Base-by-base conservation (phyloP, 352 stramenopile species). In the Blastocystis sp. region DNA sequence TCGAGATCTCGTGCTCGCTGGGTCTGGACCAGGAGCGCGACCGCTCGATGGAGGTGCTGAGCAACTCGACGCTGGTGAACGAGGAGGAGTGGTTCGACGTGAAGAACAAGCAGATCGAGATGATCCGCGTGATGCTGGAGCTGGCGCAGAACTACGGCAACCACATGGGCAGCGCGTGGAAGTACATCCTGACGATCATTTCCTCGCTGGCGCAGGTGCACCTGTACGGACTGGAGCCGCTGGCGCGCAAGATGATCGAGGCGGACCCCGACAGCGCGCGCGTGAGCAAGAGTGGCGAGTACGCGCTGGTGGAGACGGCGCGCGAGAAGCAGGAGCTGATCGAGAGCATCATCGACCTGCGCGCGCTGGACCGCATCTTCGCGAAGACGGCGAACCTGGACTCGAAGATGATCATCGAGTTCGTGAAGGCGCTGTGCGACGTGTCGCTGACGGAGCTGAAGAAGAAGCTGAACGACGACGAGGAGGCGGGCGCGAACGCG, bases 111-210 rank as follows among this genome's bases (percentile, higher is more conserved):
- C 97, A 99, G 92, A 97, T 99, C 80, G 95, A 98, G 70, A 97
- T 96, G 55, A 97, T 99, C 91, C 95, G 97, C 80, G 96, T 97
- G 62, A 92, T 99, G 2, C 94, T 99, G 26, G 96, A 93, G 13
- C 97, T 99, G 91, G 97, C 96, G 10, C 93, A 98, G 12, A 96
- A 97, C 88, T 96, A 99, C 91, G 96, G 96, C 59, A 97, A 98
- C 91, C 97, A 97, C 90, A 92, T 99, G 16, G 95, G 95, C 31
- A 96, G 98, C 88, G 97, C 95, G 62, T 99, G 98, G 98, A 93
- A 92, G 39, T 92, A 92, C 45, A 96, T 99, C 71, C 91, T 99
- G 31, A 96, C 97, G 90, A 98, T 95, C 90, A 96, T 99, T 79
- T 98, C 96, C 3, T 96, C 98, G 91, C 93, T 99, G 39, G 96